Percentiles rank a stretch among this genome's conserved stretches.
Conservation (phyloP, 805 yeast genomes). For the Schizosaccharomyces cryophilus region DNA sequence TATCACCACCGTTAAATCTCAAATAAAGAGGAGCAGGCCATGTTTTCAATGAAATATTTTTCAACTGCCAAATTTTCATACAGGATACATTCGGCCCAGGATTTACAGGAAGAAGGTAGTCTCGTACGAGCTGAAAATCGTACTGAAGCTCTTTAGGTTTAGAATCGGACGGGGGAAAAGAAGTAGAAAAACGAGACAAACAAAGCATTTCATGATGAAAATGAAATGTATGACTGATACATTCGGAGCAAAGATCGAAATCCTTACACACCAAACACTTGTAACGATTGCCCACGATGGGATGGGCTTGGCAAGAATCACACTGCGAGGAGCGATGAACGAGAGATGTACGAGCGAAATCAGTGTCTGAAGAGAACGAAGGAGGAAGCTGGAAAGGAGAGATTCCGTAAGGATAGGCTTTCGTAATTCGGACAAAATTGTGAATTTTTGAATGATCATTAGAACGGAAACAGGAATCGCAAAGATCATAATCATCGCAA, state of each 20-base stretch:
- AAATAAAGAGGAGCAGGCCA: not conserved
- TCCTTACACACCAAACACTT: not conserved
- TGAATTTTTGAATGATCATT: not conserved
- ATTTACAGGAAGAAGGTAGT: not conserved
- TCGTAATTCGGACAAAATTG: not conserved
- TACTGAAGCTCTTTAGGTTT: not conserved
- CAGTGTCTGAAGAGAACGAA: not conserved
- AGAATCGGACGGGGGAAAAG: not conserved
- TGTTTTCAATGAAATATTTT: not conserved
- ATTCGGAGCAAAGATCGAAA: not conserved
- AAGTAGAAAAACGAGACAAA: not conserved
- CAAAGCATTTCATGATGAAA: not conserved
- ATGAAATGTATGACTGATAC: not conserved
- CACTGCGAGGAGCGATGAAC: not conserved
- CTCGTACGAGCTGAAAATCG: not conserved
- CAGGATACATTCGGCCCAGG: not conserved
- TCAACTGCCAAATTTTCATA: not conserved
- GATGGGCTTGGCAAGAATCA: not conserved
- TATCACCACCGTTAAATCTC: not conserved
- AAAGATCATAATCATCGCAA: not conserved
- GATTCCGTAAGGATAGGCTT: not conserved
- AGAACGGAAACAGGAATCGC: not conserved
- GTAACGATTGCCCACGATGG: not conserved
- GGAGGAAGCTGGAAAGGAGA: not conserved
- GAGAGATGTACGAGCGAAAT: not conserved